Base-by-base conservation (phyloP, 305 asterid genomes). In the Fraxinus platypoda region DNA sequence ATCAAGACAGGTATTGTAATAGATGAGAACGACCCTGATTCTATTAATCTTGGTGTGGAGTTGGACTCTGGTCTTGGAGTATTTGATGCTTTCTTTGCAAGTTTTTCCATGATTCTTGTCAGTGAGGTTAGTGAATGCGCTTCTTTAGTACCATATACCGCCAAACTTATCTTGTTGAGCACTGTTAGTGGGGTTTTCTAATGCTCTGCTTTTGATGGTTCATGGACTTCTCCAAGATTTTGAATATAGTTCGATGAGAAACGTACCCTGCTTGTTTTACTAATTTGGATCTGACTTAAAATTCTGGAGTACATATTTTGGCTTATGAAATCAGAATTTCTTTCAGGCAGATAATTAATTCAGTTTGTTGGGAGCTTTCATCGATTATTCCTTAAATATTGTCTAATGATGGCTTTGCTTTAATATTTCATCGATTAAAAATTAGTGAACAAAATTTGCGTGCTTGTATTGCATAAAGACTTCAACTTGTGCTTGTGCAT, bases 41-140 rank as follows among this genome's bases (percentile, higher is more conserved):
- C 88, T 78, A 72, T 86, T 73, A 87, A 87, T 81, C 77, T 88
- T 77, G 93, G 80, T 31, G 57, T 91, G 26, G 84, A 87, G 17
- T 66, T 91, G 88, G 95, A 93, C 78, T 80, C 97, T n/a, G 93
- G 91, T 78, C 97, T 93, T 81, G 98, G 98, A 62, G 73, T 91
- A 28, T 86, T 92, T 84, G 98, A 94, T 85, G 98, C 93, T 81
- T 91, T 93, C 76, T 87, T 94, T 79, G 97, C 98, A 33, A 94
- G 98, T 85, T 90, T 94, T 31, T 91, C 95, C 26, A 94, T 94
- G 97, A 94, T 94, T 83, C 86, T 94, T 83, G 97, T 93, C 89
- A 93, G 94, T 19, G 97, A 94, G 97, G 98, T 94, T 76, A 74
- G 96, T 87, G 57, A 52, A 52, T 78, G 76, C 6, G 7, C 79